Percentiles rank a stretch among this genome's conserved stretches.
Evolutionary conservation across 2,329 filamentous ascomycete genomes (phyloP).

Genomic region (Thielaviopsis musarum): DNA sequence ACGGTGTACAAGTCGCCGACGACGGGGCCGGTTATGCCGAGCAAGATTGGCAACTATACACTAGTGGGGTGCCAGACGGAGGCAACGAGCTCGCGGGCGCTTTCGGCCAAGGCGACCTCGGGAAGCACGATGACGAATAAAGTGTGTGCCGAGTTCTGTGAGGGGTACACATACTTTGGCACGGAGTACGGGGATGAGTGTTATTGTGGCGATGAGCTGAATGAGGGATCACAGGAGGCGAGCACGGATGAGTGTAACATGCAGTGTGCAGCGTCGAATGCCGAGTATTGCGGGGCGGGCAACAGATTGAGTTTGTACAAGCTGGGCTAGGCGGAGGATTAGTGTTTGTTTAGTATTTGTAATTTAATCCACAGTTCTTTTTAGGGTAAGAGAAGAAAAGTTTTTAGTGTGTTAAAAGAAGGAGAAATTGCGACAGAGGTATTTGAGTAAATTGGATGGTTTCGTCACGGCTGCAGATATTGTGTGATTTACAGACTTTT

Average conservation of each 20-base stretch:
- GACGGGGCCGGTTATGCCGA: slow-evolving; percentile 19
- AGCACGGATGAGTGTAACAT: slow-evolving; percentile 23
- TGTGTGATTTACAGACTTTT: too few relatives aligned
- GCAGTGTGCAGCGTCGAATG: slow-evolving; percentile 22
- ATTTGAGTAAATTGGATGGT: too few relatives aligned
- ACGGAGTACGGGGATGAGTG: slow-evolving; percentile 24
- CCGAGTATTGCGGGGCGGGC: slow-evolving; percentile 25
- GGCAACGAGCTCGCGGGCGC: slow-evolving; percentile 19
- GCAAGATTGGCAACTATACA: slow-evolving; percentile 19
- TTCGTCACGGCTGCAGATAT: too few relatives aligned
- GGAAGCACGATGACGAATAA: slow-evolving; percentile 20
- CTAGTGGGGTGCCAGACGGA: slow-evolving; percentile 24
- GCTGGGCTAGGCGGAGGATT: neutral
- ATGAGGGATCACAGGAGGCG: slow-evolving; percentile 17
- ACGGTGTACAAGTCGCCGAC: slow-evolving; percentile 19
- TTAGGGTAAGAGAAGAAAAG: too few relatives aligned
- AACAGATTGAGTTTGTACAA: slow-evolving; percentile 22
- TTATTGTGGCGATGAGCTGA: slow-evolving; percentile 21
- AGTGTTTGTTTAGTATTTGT: neutral
- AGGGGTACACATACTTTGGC: slow-evolving; percentile 19
- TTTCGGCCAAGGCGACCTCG: slow-evolving; percentile 16
- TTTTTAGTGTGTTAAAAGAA: too few relatives aligned
- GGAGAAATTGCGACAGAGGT: too few relatives aligned
- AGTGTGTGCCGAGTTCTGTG: slow-evolving; percentile 20
- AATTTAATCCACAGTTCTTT: too few relatives aligned